These are phyloP conservation scores for Daldinia eschscholtzii DNA, from an alignment of 2,329 filamentous ascomycete species.

Conservation along the genomic window DNA sequence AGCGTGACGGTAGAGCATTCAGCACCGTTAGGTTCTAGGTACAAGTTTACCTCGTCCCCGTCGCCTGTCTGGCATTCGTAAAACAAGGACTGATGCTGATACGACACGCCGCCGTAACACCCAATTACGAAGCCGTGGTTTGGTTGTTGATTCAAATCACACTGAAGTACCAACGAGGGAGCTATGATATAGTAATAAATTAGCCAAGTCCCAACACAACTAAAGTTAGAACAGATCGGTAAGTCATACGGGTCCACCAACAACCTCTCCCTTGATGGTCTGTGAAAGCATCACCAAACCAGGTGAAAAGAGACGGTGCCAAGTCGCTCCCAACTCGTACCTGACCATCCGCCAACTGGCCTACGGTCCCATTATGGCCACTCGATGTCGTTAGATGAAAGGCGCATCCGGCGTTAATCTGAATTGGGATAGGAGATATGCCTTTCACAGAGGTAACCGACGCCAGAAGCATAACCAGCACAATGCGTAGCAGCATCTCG, in stretches of 20 bases:
- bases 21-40: constrained; percentile 56
- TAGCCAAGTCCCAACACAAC: constrained; percentile 29
- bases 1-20: constrained; percentile 66
- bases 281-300: constrained; percentile 66
- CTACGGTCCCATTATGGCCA: constrained; percentile 64
- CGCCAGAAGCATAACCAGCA: constrained; percentile 42
- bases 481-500: constrained; percentile 45
- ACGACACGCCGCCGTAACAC: constrained; percentile 65
- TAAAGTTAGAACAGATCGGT: background rate
- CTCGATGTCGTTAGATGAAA: constrained; percentile 67
- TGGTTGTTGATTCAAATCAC: constrained; percentile 66
- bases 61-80: constrained; percentile 71
- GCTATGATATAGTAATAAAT: constrained; percentile 52
- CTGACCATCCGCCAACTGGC: constrained; percentile 73
- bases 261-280: constrained; percentile 71
- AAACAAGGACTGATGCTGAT: constrained; percentile 66
- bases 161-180: constrained; percentile 71
- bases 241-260: constrained; percentile 67
- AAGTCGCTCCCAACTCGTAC: constrained; percentile 67
- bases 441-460: constrained; percentile 44
- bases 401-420: constrained; percentile 62
- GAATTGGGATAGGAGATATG: constrained; percentile 55
- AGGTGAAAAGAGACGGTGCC: constrained; percentile 64
- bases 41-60: constrained; percentile 67
- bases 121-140: constrained; percentile 68